Base-by-base conservation (phyloP, 805 yeast genomes). In the Candida coquimbonensis region DNA sequence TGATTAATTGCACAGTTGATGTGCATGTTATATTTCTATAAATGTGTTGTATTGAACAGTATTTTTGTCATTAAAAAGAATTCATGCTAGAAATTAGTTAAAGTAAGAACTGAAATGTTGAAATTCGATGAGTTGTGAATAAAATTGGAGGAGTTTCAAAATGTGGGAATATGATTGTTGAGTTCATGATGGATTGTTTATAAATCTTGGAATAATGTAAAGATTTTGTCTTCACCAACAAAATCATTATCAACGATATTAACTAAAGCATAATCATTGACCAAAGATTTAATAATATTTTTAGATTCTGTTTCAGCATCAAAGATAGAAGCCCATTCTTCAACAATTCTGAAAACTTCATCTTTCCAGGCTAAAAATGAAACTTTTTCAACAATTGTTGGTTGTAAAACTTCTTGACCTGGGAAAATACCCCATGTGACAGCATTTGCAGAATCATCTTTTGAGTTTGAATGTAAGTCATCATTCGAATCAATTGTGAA, bases 361-460 rank as follows among this genome's bases (percentile, higher is more conserved):
- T 91, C 96, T 63, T 88, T 90, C 98, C 98, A 91, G 13, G 98
- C 98, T 56, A 90, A 69, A 66, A 91, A 91, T 3, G 96, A 87
- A 35, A 82, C 80, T 59, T 81, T 83, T 63, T 91, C 98, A 19
- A 91, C 97, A 62, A 91, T 88, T 0, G 98, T 91, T 43, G 98
- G 97, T 68, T 91, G 98, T 52, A 87, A 74, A 44, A 91, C 85
- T 67, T 91, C 97, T 60, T 83, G 84, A 35, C 96, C 96, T 26
- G 98, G 97, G 79, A 87, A 89, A 45, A 90, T 88, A 52, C 98
- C 98, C 98, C 98, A 91, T 17, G 98, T 91, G 46, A 91, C 97
- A 9, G 98, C 96, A 60, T 87, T 90, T 52, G 95, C 89, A 34
- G 70, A 60, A 47, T 81, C 87, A 39, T 77, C 81, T 24, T 75